Percentiles rank a stretch among this genome's conserved stretches.
Evolutionary conservation across 164 flowering plant species (phyloP).

Genomic region (Macadamia integrifolia): DNA sequence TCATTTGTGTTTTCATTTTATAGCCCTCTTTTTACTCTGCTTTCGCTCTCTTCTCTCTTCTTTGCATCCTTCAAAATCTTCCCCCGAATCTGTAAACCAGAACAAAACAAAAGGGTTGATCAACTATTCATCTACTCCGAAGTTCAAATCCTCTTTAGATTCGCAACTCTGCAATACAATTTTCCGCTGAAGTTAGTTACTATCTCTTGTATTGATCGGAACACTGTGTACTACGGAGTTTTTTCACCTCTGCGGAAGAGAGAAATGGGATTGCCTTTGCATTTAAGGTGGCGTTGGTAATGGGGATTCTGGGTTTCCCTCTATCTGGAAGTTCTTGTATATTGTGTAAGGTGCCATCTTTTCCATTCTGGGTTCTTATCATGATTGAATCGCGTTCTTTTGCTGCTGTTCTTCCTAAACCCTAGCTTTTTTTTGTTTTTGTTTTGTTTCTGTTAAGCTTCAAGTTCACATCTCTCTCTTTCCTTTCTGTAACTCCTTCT

Average conservation of each 20-base stretch:
- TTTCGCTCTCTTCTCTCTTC: background rate
- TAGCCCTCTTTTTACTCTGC: background rate
- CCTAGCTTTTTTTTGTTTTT: background rate
- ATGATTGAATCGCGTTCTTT: conserved; percentile 2
- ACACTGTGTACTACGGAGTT: background rate
- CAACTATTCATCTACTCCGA: too few relatives aligned
- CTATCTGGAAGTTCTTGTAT: background rate
- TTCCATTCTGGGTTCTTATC: background rate
- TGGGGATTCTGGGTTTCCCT: conserved; percentile 2
- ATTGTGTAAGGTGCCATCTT: conserved; percentile 11
- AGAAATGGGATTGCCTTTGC: conserved; percentile 1
- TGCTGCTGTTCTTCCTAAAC: background rate
- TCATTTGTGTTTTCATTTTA: background rate
- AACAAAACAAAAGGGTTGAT: background rate
- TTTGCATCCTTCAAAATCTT: background rate
- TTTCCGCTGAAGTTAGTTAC: background rate
- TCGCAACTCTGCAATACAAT: background rate
- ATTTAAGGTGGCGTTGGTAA: background rate
- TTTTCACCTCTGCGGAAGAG: background rate
- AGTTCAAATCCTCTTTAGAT: background rate
- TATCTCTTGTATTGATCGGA: background rate
- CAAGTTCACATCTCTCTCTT: background rate
- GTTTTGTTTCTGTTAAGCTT: background rate
- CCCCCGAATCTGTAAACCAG: background rate
- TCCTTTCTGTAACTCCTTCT: background rate